Conservation (phyloP, 2,329 filamentous ascomycete species). For the Cladosporium sp. region DNA sequence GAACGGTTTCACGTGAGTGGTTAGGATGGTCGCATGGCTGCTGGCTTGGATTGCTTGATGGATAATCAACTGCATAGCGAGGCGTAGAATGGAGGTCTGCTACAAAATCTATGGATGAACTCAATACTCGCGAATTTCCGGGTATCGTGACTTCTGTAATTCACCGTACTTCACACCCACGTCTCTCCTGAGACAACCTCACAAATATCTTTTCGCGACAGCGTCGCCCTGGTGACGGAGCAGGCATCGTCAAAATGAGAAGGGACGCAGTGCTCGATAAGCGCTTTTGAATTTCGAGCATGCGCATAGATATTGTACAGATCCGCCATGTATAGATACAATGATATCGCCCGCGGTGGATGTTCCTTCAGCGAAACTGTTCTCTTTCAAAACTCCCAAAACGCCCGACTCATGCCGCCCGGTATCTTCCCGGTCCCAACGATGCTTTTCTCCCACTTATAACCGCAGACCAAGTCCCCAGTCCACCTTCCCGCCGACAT, state of each 20-base stretch:
- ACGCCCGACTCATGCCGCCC: background rate
- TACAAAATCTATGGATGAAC: too few relatives aligned
- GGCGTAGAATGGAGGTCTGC: background rate
- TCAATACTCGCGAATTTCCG: too few relatives aligned
- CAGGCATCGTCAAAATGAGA: too few relatives aligned
- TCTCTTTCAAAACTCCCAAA: background rate
- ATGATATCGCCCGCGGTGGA: background rate
- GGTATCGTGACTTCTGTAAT: too few relatives aligned
- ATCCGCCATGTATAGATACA: background rate
- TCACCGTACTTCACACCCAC: too few relatives aligned
- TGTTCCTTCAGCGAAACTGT: background rate
- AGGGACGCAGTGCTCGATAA: too few relatives aligned
- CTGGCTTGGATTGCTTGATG: background rate
- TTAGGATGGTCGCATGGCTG: background rate
- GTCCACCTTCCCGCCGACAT: conserved; percentile 49
- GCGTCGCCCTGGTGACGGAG: too few relatives aligned
- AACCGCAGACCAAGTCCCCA: conserved; percentile 33
- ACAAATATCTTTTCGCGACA: too few relatives aligned
- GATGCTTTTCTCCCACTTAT: background rate
- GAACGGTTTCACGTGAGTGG: conserved; percentile 16
- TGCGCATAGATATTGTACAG: background rate
- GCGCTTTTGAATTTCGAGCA: too few relatives aligned
- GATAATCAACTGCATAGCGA: background rate
- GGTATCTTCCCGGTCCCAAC: too few relatives aligned
- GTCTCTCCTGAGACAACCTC: too few relatives aligned